phyloP scores from a whole-genome alignment of 208 protist genomes.

The Trichomonas gallinae region DNA sequence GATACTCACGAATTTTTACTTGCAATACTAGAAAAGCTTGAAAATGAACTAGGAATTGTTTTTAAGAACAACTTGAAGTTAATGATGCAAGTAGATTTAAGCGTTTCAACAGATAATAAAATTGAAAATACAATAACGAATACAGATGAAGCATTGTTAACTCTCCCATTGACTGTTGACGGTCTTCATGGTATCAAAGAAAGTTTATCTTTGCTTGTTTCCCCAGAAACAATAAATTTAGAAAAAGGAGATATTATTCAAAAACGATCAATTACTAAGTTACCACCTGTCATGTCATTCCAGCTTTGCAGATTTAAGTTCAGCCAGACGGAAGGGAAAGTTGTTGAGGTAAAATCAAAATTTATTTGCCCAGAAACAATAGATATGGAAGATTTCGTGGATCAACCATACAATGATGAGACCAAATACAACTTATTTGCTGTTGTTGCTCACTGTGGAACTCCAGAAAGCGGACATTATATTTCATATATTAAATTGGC shows the following conservation, averaged over 20 bases:
- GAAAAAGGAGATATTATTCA: background rate
- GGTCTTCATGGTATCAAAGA: background rate
- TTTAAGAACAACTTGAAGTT: no score
- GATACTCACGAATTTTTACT: background rate
- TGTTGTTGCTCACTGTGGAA: background rate
- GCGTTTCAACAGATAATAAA: background rate
- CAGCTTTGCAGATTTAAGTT: background rate
- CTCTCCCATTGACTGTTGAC: background rate
- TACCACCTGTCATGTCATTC: background rate
- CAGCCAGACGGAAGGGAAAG: background rate
- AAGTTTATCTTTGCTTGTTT: background rate
- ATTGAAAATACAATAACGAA: background rate
- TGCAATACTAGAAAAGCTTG: background rate
- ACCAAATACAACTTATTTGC: background rate
- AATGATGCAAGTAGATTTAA: background rate
- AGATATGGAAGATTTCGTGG: background rate
- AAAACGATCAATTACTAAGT: background rate
- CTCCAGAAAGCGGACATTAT: background rate
- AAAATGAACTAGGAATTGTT: background rate
- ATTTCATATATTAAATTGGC: background rate
- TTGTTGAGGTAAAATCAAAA: background rate
- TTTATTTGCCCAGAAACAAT: background rate
- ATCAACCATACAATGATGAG: no score
- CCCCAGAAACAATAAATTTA: background rate
- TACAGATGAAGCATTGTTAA: background rate